A percentile compares a stretch with the other conserved stretches of the same genome.
Evolutionary conservation across 2,329 filamentous ascomycete species (phyloP).

Genomic region (Colletotrichum karsti): DNA sequence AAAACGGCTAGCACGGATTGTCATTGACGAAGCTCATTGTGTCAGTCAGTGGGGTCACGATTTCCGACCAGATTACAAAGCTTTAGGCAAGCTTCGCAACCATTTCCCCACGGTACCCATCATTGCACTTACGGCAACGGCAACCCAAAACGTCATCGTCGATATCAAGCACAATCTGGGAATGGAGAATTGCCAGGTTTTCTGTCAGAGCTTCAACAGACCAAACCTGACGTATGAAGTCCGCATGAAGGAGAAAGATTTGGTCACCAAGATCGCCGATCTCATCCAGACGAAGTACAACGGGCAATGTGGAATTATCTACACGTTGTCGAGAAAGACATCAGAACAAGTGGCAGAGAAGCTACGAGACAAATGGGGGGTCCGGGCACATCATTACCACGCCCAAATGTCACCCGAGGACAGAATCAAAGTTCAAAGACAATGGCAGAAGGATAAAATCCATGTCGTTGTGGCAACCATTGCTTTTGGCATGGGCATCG

Average conservation of each 20-base stretch:
- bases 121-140: slow-evolving; percentile 95
- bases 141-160: slow-evolving; percentile 89
- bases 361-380: slow-evolving; percentile 66
- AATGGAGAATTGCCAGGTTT: slow-evolving; percentile 80
- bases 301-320: slow-evolving; percentile 87
- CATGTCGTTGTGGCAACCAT: slow-evolving; percentile 98
- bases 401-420: slow-evolving; percentile 76
- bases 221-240: slow-evolving; percentile 94
- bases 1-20: slow-evolving; percentile 83
- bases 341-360: slow-evolving; percentile 83
- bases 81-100: slow-evolving; percentile 76
- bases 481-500: slow-evolving; percentile 99
- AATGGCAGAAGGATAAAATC: slow-evolving; percentile 82
- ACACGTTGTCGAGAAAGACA: slow-evolving; percentile 85
- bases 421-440: slow-evolving; percentile 75
- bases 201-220: slow-evolving; percentile 96
- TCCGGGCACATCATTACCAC: slow-evolving; percentile 87
- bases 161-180: slow-evolving; percentile 93
- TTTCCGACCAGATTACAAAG: slow-evolving; percentile 95
- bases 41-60: slow-evolving; percentile 99
- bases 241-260: slow-evolving; percentile 62
- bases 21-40: slow-evolving; percentile 99
- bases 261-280: slow-evolving; percentile 60
- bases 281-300: slow-evolving; percentile 77
- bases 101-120: slow-evolving; percentile 83